Percentiles rank a stretch among this genome's conserved stretches.
These are phyloP conservation scores for Colletotrichum sublineola DNA, from an alignment of 2,329 filamentous ascomycete genomes.

Conservation along the genomic window DNA sequence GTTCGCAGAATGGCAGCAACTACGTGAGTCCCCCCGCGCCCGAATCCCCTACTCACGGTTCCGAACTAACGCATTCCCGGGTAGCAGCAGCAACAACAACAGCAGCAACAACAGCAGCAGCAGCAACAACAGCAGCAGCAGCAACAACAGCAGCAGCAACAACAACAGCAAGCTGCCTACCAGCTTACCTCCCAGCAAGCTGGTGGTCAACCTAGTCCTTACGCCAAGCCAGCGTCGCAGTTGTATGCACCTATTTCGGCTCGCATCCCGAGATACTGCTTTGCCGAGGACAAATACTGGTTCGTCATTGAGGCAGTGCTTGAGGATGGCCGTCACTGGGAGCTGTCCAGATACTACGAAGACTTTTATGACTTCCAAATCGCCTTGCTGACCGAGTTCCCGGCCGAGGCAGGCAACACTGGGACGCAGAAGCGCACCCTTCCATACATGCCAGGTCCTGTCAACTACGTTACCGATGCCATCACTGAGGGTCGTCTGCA, in stretches of 20 bases:
- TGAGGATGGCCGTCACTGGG: constrained; percentile 92
- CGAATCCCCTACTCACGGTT: too few relatives aligned
- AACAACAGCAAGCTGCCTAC: constrained; percentile 49
- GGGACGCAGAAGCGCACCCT: constrained; percentile 83
- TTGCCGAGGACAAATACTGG: constrained; percentile 98
- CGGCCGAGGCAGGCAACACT: constrained; percentile 90
- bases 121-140: not conserved
- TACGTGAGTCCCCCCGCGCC: constrained; percentile 58
- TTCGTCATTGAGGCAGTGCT: constrained; percentile 94
- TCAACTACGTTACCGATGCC: constrained; percentile 97
- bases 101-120: too few relatives aligned
- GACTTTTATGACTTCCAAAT: constrained; percentile 99
- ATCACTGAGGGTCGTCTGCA: constrained; percentile 94
- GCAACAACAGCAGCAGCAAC: constrained; percentile 48
- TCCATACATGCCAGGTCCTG: constrained; percentile 97
- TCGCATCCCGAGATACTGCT: constrained; percentile 92
- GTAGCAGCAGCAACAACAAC: too few relatives aligned
- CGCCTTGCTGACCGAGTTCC: constrained; percentile 90
- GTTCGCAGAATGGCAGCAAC: constrained; percentile 61
- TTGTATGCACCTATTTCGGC: constrained; percentile 84
- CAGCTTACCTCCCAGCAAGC: constrained; percentile 48
- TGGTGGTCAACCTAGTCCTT: constrained; percentile 56
- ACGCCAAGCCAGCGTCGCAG: constrained; percentile 61
- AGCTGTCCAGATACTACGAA: constrained; percentile 94
- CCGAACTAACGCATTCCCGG: not conserved